Conservation (phyloP, 257 asterid genomes). For the Solanum commersonii region DNA sequence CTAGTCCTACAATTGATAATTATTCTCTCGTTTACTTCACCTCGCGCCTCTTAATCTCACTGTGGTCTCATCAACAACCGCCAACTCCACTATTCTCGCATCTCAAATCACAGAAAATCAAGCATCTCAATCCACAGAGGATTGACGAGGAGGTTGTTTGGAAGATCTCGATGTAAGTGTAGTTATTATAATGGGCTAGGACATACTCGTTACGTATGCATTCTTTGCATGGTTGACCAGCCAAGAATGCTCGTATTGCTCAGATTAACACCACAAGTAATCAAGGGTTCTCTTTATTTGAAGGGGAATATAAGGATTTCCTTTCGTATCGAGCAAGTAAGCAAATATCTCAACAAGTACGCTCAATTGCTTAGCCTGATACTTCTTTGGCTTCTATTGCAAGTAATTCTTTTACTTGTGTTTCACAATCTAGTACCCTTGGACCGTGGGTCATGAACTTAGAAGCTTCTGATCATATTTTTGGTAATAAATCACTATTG, state of each 20-base stretch:
- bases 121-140: neutral
- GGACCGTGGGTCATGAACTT: neutral
- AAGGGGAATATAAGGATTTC: neutral
- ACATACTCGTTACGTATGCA: neutral
- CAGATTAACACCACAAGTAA: neutral
- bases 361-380: neutral
- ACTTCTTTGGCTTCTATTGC: neutral
- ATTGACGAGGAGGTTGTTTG: neutral
- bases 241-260: neutral
- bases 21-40: neutral
- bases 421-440: neutral
- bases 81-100: neutral
- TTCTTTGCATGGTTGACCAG: neutral
- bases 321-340: neutral
- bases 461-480: neutral
- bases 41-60: neutral
- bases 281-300: neutral
- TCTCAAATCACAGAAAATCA: neutral
- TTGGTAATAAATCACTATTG: neutral
- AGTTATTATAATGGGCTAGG: neutral
- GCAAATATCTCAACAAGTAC: neutral
- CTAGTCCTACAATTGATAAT: neutral
- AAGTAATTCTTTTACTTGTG: neutral
- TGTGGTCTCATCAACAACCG: neutral
- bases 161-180: neutral